Evolutionary conservation across 768 basidiomycete genomes (phyloP), one percentile per base, ranked within the genome.

Genomic region (Boletellus ananas): DNA sequence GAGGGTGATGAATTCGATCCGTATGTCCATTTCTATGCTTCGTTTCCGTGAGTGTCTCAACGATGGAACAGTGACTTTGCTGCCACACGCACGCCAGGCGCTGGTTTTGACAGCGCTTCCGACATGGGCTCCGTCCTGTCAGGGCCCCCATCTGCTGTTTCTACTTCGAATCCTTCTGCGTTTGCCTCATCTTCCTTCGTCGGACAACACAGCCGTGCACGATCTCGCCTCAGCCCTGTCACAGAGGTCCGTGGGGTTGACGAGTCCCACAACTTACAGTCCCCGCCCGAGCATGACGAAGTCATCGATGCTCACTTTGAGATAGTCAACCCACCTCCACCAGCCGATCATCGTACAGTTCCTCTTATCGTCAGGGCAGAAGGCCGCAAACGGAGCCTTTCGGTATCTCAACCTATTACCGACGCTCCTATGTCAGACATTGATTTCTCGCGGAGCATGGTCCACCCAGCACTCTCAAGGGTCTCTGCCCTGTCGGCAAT

Each of bases 1-100:
- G 85, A 84, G 43, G 81, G 71, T 2, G 85, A 89, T 55, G 87
- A 87, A 52, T 90, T 90, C 55, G 89, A 90, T 61, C 87, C 87
- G 87, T 90, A 63, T 61, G 85, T 72, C 3, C 16, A 72, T 6
- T 27, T 42, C 41, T 20, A 8, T 34, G 13, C 20, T 6, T 16
- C 31, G 1, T 42, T 31, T 38, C 29, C 11, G 27, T 18, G 1
- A 2, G 6, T 33, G 3, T 25, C 57, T 49, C 39, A 23, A 47
- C 54, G 6, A 14, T n/a, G 3, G 3, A 11, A 18, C 57, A 90
- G 87, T 1, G 83, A 85, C 47, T 90, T 88, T 66, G 82, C 84
- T 9, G 80, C 81, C 0, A 80, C 79, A 1, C 78, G 79, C 31
- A 70, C 78, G 0, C 61, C 68, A 10, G 76, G 72, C 3, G 63